Evolutionary conservation across 2,329 filamentous ascomycete genomes (phyloP), one percentile per base, ranked within the genome.

Genomic region (Cladosporium austrohemisphaericum): DNA sequence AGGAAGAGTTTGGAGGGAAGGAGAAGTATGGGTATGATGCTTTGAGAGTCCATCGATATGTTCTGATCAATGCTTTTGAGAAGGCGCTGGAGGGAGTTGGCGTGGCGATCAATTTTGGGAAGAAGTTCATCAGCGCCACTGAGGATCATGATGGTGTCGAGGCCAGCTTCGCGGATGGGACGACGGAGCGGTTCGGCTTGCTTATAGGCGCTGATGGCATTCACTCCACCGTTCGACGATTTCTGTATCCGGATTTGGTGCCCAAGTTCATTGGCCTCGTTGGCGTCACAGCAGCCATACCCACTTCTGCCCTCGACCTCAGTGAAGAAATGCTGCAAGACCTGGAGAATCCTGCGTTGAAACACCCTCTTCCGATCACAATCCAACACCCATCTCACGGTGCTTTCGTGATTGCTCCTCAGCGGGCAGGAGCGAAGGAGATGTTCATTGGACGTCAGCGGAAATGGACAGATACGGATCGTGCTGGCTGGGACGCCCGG

Each of bases 221-320:
- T 10, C 41, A 46, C 14, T 46, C 41, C 11, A 32, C 26, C 11
- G 40, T 41, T 3, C 40, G 26, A 1, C 25, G 26, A 6, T 26
- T 29, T 5, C 13, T 50, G 26, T 44, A 50, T 36, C 50, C 50
- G 8, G 35, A 50, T 3, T 14, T 46, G 10, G 26, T 14, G 13
- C 51, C 51, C 11, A 46, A 31, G n/a, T 52, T 50, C 14, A 37
- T 41, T 14, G 31, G 41, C 25, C n/a, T 52, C 11, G 35, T 25
- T 9, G 51, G 46, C 10, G 33, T 52, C 28, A 52, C 51, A 11
- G 40, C 46, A 29, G 46, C 46, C 14, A 33, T 50, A 1, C 46
- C 46, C 5, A 52, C 35, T 7, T 37, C 46, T 18, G 31, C 35
- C 8, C 33, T 52, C 20, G 35, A 16, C 14, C 26, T 41, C 8